Evolutionary conservation across 2,329 filamentous ascomycete species (phyloP).

Genomic region (Talaromyces sp.): DNA sequence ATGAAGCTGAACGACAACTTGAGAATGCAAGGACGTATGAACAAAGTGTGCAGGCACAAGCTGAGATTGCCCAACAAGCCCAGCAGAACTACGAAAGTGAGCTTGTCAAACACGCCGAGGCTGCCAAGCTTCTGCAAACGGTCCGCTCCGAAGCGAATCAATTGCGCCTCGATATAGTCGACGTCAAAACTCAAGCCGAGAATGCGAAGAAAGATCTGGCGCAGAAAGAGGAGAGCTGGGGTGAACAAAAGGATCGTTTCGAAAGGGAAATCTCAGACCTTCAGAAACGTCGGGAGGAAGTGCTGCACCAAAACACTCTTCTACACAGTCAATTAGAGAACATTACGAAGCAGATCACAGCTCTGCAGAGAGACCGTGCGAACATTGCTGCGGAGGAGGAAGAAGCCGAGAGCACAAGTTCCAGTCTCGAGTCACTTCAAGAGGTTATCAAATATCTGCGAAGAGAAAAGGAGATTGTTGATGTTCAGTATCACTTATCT

Average conservation of each 20-base stretch:
- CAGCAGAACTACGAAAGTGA: conserved; percentile 96
- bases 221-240: conserved; percentile 85
- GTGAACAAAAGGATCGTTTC: conserved; percentile 73
- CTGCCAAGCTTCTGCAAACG: conserved; percentile 78
- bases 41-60: conserved; percentile 87
- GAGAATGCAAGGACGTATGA: conserved; percentile 82
- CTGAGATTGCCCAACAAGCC: conserved; percentile 86
- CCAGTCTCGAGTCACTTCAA: conserved; percentile 71
- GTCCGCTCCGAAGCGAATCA: conserved; percentile 78
- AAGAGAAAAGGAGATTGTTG: conserved; percentile 94
- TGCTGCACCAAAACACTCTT: conserved; percentile 84
- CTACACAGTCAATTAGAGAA: conserved; percentile 86
- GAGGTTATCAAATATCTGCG: conserved; percentile 90
- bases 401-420: conserved; percentile 49
- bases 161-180: conserved; percentile 74
- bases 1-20: conserved; percentile 75
- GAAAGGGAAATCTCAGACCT: conserved; percentile 82
- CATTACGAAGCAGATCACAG: conserved; percentile 74
- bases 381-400: conserved; percentile 54
- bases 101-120: conserved; percentile 90
- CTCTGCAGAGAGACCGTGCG: conserved; percentile 72
- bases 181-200: conserved; percentile 76
- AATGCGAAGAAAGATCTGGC: conserved; percentile 75
- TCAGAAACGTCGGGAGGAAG: conserved; percentile 75
- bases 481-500: conserved; percentile 92